phyloP scores from a whole-genome alignment of 2,329 filamentous ascomycete species.

The Clonostachys rosea region DNA sequence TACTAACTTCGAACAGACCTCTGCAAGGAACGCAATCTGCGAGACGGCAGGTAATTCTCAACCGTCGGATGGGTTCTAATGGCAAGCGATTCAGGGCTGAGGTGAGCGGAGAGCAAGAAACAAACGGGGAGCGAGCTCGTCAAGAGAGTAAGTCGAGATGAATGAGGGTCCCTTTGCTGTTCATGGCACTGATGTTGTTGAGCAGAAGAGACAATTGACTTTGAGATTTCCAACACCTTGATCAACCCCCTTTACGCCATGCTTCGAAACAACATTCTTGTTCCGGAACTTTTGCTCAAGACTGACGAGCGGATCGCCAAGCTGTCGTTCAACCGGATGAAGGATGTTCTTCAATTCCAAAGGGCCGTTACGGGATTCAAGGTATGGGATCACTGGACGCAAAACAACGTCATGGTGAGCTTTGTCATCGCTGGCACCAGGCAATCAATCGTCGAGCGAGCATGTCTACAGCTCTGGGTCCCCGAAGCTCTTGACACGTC shows the following conservation, averaged over 20 bases:
- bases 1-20: too few relatives aligned
- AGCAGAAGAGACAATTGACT: constrained; percentile 16
- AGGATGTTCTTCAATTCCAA: constrained; percentile 13
- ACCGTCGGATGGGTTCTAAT: constrained; percentile 13
- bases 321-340: constrained; percentile 8
- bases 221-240: constrained; percentile 17
- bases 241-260: constrained; percentile 16
- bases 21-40: too few relatives aligned
- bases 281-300: constrained; percentile 13
- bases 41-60: too few relatives aligned
- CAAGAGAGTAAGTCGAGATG: too few relatives aligned
- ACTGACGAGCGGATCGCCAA: constrained; percentile 10
- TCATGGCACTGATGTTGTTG: constrained; percentile 12
- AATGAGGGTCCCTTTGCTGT: constrained; percentile 3
- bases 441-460: constrained; percentile 8
- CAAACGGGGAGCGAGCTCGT: too few relatives aligned
- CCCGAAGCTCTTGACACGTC: constrained; percentile 6
- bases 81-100: constrained; percentile 1
- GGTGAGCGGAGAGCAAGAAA: too few relatives aligned
- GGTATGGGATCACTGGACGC: constrained; percentile 8
- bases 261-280: too few relatives aligned
- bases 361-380: constrained; percentile 16
- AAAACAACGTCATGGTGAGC: constrained; percentile 8
- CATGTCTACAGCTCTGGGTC: constrained; percentile 14
- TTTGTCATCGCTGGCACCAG: constrained; percentile 6